Evolutionary conservation across 2,329 filamentous ascomycete species (phyloP).

Genomic region (Elsinoe perseae): DNA sequence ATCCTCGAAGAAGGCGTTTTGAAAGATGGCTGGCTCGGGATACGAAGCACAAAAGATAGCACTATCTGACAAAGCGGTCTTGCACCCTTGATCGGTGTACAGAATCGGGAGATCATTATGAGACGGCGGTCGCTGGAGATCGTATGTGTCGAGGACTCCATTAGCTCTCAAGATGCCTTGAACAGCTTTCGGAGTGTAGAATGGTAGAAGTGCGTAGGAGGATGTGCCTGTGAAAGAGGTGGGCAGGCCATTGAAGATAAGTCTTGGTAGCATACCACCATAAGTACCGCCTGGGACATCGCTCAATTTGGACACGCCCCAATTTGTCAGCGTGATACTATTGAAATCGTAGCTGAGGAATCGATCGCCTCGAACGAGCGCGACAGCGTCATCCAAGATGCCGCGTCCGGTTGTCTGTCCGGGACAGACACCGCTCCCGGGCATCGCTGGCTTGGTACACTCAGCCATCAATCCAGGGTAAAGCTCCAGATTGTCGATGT

Average conservation of each 20-base stretch:
- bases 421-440: slow-evolving; percentile 41
- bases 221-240: slow-evolving; percentile 44
- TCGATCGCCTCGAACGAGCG: slow-evolving; percentile 40
- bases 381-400: slow-evolving; percentile 43
- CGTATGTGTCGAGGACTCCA: slow-evolving; percentile 38
- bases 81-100: no score
- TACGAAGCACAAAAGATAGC: no score
- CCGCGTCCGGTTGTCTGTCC: slow-evolving; percentile 40
- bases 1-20: no score
- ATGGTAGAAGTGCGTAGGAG: slow-evolving; percentile 42
- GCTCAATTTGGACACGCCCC: slow-evolving; percentile 43
- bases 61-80: no score
- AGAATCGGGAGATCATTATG: no score
- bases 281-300: slow-evolving; percentile 35
- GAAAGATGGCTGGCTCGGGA: no score
- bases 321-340: slow-evolving; percentile 42
- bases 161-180: slow-evolving; percentile 43
- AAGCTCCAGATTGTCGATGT: slow-evolving; percentile 48
- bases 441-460: slow-evolving; percentile 46
- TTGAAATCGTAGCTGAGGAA: slow-evolving; percentile 44
- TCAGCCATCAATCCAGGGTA: slow-evolving; percentile 53
- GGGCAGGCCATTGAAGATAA: slow-evolving; percentile 42
- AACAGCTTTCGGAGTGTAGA: slow-evolving; percentile 45
- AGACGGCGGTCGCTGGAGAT: no score
- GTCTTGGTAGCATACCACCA: slow-evolving; percentile 39